These are phyloP conservation scores for Henckelia pumila DNA, from an alignment of 257 asterid species.

Conservation along the genomic window DNA sequence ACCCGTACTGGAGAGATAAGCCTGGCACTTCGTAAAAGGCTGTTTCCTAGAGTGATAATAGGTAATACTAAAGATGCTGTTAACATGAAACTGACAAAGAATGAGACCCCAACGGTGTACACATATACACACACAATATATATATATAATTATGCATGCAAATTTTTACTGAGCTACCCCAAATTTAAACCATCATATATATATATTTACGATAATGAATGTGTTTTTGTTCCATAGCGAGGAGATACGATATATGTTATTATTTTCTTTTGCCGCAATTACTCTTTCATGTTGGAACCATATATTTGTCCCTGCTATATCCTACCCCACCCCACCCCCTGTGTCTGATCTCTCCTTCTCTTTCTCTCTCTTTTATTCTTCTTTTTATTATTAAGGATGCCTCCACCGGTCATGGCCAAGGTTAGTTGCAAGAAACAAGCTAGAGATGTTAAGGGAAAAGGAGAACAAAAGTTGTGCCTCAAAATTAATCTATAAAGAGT, in stretches of 20 bases:
- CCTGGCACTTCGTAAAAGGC: no score
- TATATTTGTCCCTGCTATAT: background rate
- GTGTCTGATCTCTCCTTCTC: background rate
- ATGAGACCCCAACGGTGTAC: no score
- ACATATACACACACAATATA: no score
- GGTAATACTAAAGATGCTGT: no score
- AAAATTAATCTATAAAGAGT: no score
- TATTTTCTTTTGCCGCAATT: conserved; percentile 30
- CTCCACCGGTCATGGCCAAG: background rate
- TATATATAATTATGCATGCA: conserved; percentile 27
- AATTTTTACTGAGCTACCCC: conserved; percentile 26
- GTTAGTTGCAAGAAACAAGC: background rate
- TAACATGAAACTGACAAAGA: no score
- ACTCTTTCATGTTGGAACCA: conserved; percentile 7
- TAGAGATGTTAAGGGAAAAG: conserved; percentile 13
- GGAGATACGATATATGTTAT: background rate
- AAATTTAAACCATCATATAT: background rate
- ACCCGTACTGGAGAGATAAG: no score
- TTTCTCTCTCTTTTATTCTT: conserved; percentile 8
- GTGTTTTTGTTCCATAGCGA: conserved; percentile 27
- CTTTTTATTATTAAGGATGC: conserved; percentile 17
- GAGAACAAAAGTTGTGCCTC: no score
- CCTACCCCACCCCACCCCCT: background rate
- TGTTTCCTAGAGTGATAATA: no score
- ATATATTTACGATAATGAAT: no score